Evolutionary conservation across 2,329 filamentous ascomycete species (phyloP).

Genomic region (Aspergillus vadensis): DNA sequence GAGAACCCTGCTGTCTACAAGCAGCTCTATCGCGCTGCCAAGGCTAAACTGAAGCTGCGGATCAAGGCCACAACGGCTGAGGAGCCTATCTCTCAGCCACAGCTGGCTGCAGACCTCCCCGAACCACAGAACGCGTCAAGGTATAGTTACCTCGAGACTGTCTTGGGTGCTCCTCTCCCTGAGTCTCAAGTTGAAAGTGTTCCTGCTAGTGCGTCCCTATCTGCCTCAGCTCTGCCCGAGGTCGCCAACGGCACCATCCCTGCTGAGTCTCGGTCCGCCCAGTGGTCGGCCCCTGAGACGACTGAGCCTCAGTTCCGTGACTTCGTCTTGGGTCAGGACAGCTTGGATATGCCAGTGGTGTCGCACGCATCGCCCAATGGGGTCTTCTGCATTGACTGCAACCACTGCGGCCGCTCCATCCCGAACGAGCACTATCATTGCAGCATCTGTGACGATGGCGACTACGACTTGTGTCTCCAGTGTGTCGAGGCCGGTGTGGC

Average conservation of each 20-base stretch:
- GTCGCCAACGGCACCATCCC: slow-evolving; percentile 10
- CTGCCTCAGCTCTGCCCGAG: slow-evolving; percentile 12
- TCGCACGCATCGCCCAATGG: slow-evolving; percentile 37
- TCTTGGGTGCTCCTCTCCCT: slow-evolving; percentile 37
- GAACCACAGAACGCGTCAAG: slow-evolving; percentile 27
- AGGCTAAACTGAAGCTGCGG: slow-evolving; percentile 96
- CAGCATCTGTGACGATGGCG: slow-evolving; percentile 86
- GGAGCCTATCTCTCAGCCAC: slow-evolving; percentile 20
- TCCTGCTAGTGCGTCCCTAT: slow-evolving; percentile 13
- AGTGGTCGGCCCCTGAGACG: slow-evolving; percentile 12
- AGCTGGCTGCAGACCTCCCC: slow-evolving; percentile 14
- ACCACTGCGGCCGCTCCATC: slow-evolving; percentile 79
- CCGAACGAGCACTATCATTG: slow-evolving; percentile 89
- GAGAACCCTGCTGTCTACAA: slow-evolving; percentile 85
- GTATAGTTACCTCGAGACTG: slow-evolving; percentile 47
- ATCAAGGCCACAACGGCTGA: slow-evolving; percentile 66
- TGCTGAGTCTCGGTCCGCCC: slow-evolving; percentile 10
- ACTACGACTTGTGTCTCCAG: slow-evolving; percentile 85
- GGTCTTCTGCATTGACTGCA: slow-evolving; percentile 88
- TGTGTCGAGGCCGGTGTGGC: slow-evolving; percentile 76
- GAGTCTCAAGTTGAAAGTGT: slow-evolving; percentile 19
- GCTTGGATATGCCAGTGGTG: slow-evolving; percentile 34
- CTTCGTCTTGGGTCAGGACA: slow-evolving; percentile 32
- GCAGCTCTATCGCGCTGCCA: slow-evolving; percentile 93
- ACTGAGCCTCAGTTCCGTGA: slow-evolving; percentile 26